Conservation (phyloP, 331 rosid genomes). For the Arachis monticola region DNA sequence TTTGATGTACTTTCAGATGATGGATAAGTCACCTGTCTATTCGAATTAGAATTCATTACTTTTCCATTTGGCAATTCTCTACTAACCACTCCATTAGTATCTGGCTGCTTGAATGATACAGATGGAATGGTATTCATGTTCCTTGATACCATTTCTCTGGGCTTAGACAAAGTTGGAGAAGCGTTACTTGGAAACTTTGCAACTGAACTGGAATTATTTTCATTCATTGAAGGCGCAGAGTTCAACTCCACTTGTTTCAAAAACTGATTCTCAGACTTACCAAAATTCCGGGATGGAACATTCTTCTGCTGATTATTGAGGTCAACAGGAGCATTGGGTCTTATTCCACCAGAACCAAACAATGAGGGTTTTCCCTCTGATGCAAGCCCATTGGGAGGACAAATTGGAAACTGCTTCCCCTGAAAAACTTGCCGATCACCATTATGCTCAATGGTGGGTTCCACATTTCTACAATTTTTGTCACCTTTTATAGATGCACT, state of each 20-base stretch:
- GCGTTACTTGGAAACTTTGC: slow-evolving; percentile 62
- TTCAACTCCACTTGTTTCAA: slow-evolving; percentile 79
- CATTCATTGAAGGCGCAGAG: slow-evolving; percentile 62
- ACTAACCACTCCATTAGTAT: slow-evolving; percentile 58
- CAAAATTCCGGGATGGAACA: slow-evolving; percentile 51
- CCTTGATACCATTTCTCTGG: slow-evolving; percentile 61
- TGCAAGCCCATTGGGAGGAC: slow-evolving; percentile 48
- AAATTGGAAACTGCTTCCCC: slow-evolving; percentile 48
- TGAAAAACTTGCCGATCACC: slow-evolving; percentile 46
- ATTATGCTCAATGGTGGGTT: slow-evolving; percentile 50
- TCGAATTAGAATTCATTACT: slow-evolving; percentile 43
- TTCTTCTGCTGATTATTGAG: slow-evolving; percentile 53
- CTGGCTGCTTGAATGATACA: slow-evolving; percentile 63
- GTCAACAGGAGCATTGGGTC: slow-evolving; percentile 50
- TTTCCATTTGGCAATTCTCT: slow-evolving; percentile 79
- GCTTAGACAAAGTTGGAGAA: slow-evolving; percentile 59
- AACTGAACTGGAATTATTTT: slow-evolving; percentile 55
- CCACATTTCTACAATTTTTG: slow-evolving; percentile 49
- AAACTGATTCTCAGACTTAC: slow-evolving; percentile 64
- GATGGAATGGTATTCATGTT: slow-evolving; percentile 56
- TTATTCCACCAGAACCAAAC: slow-evolving; percentile 55
- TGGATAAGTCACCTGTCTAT: slow-evolving; percentile 53
- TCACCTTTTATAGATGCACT: slow-evolving; percentile 53
- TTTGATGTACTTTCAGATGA: slow-evolving; percentile 64
- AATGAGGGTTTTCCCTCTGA: slow-evolving; percentile 58